phyloP scores from a whole-genome alignment of 352 stramenopile species.

The Phytopythium vexans region DNA sequence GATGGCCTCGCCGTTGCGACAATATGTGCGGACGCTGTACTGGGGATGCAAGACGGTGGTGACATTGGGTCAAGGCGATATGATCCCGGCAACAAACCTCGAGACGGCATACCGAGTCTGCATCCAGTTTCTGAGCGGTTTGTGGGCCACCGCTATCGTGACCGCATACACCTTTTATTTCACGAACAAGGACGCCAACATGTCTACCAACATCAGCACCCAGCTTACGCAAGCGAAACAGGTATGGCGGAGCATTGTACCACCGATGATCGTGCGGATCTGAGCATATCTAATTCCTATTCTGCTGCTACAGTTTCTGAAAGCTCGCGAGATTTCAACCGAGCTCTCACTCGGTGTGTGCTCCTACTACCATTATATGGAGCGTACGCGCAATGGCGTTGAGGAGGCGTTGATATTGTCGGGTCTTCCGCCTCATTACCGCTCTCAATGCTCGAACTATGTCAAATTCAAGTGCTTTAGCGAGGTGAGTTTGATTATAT shows the following conservation, averaged over 20 bases:
- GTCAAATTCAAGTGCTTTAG: constrained; percentile 46
- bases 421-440: constrained; percentile 47
- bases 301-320: constrained; percentile 30
- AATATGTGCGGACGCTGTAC: constrained; percentile 62
- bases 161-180: constrained; percentile 77
- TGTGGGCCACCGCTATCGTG: constrained; percentile 69
- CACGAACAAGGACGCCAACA: constrained; percentile 54
- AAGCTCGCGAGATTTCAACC: constrained; percentile 27
- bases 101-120: constrained; percentile 64
- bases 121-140: constrained; percentile 51
- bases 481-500: constrained; percentile 7
- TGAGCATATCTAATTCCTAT: neutral
- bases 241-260: constrained; percentile 9
- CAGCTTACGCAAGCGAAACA: constrained; percentile 46
- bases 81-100: constrained; percentile 46
- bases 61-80: constrained; percentile 63
- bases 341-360: constrained; percentile 29
- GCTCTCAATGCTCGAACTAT: constrained; percentile 44
- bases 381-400: constrained; percentile 53
- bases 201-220: constrained; percentile 64
- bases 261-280: neutral
- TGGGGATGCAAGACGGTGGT: constrained; percentile 74
- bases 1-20: constrained; percentile 29
- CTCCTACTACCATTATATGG: constrained; percentile 74
- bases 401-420: constrained; percentile 49